A percentile compares a stretch with the other conserved stretches of the same genome.
Conservation (phyloP, 2,329 filamentous ascomycete species). For the Zopfia rhizophila region DNA sequence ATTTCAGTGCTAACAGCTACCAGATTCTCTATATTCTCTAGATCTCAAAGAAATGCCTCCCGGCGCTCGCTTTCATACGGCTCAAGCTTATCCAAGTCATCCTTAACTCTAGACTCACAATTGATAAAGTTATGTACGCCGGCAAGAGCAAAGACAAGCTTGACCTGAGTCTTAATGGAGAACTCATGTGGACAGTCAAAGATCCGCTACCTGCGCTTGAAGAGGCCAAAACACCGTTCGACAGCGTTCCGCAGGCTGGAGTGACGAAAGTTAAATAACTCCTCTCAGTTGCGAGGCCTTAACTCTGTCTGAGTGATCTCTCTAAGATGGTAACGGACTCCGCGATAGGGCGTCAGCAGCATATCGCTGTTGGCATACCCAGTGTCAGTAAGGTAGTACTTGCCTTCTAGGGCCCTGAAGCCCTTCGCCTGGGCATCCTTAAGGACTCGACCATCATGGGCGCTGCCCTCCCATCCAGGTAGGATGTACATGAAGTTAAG, state of each 20-base stretch:
- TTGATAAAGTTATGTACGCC: slow-evolving; percentile 5
- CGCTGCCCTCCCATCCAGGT: neutral
- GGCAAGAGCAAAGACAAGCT: slow-evolving; percentile 8
- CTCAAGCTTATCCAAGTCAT: no score
- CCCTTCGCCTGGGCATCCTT: neutral
- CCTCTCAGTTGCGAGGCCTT: neutral
- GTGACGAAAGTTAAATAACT: slow-evolving; percentile 8
- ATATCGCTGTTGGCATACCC: no score
- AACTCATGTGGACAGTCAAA: slow-evolving; percentile 7
- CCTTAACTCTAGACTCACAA: neutral
- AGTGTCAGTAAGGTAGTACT: neutral
- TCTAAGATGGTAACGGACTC: neutral
- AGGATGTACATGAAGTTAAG: neutral
- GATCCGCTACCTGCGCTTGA: slow-evolving; percentile 7
- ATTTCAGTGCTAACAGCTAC: no score
- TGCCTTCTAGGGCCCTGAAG: neutral
- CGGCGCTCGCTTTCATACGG: no score
- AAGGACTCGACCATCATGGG: neutral
- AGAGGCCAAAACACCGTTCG: slow-evolving; percentile 3
- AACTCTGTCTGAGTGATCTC: no score
- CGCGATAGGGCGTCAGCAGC: neutral
- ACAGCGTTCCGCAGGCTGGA: slow-evolving; percentile 6
- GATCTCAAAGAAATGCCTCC: no score
- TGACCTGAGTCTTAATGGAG: slow-evolving; percentile 2
- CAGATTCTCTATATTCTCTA: no score